These are phyloP conservation scores for Spergularia bocconei DNA, from an alignment of 148 eudicot genomes.

Conservation along the genomic window DNA sequence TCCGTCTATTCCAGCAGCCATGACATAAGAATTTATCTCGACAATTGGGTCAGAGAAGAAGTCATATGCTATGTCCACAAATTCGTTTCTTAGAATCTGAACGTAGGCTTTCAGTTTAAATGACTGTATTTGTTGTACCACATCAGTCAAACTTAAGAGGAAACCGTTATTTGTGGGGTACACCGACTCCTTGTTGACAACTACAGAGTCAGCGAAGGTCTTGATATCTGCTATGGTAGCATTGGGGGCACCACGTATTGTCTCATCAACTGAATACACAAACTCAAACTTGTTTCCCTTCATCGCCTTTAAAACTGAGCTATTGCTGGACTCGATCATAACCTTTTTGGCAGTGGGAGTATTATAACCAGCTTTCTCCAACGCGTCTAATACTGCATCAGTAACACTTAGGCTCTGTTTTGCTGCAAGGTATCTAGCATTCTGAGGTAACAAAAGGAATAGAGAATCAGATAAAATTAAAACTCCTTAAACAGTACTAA, in stretches of 20 bases:
- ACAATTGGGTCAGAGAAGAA: constrained; percentile 72
- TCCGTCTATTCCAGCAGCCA: constrained; percentile 53
- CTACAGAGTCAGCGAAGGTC: constrained; percentile 63
- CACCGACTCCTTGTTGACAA: constrained; percentile 56
- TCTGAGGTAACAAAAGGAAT: constrained; percentile 38
- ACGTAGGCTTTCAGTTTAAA: constrained; percentile 62
- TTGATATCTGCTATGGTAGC: constrained; percentile 55
- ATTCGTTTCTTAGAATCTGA: constrained; percentile 59
- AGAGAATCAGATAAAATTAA: background rate
- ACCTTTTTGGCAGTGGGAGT: constrained; percentile 46
- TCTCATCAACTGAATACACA: constrained; percentile 61
- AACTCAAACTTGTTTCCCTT: constrained; percentile 59
- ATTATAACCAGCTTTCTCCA: constrained; percentile 43
- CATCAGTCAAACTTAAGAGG: constrained; percentile 37
- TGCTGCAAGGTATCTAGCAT: constrained; percentile 79
- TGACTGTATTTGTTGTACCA: constrained; percentile 56
- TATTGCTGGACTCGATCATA: constrained; percentile 63
- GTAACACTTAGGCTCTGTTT: constrained; percentile 51
- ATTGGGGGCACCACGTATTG: constrained; percentile 46
- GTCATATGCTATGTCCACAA: constrained; percentile 63
- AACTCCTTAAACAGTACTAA: too few relatives aligned
- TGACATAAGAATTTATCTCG: constrained; percentile 54
- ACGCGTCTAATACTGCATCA: constrained; percentile 57
- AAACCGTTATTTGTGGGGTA: constrained; percentile 39
- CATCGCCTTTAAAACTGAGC: constrained; percentile 62